A percentile compares a stretch with the other conserved stretches of the same genome.
These are phyloP conservation scores for Ilyonectria robusta DNA, from an alignment of 2,329 filamentous ascomycete genomes.

Conservation along the genomic window DNA sequence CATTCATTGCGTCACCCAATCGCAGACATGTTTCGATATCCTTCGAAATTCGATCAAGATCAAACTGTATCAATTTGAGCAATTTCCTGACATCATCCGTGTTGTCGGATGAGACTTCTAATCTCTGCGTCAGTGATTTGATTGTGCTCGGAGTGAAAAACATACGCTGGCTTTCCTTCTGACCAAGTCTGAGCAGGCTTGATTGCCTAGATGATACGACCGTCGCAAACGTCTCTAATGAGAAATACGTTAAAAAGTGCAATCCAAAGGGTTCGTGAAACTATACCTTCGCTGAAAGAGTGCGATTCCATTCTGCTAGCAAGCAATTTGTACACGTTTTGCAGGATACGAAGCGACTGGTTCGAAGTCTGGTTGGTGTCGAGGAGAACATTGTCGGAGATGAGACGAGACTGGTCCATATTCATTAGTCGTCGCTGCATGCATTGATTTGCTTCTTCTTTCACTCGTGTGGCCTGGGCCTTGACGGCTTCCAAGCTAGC, in stretches of 20 bases:
- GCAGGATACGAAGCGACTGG: not conserved
- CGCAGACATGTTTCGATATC: not conserved
- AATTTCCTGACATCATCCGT: not conserved
- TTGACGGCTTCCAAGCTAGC: not conserved
- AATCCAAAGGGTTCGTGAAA: not conserved
- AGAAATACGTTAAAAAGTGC: not conserved
- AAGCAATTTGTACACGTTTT: not conserved
- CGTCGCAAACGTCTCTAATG: not conserved
- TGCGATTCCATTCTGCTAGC: not conserved
- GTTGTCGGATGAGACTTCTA: not conserved
- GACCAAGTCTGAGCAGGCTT: not conserved
- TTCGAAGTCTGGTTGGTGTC: not conserved
- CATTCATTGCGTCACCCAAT: not conserved
- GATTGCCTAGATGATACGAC: not conserved
- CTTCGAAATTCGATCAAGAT: not conserved
- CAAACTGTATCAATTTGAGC: not conserved
- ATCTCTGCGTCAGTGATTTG: not conserved
- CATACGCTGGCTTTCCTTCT: not conserved
- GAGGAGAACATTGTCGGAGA: not conserved
- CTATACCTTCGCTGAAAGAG: not conserved
- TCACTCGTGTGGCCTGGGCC: not conserved
- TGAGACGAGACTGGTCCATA: not conserved
- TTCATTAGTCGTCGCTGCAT: conserved; percentile 1
- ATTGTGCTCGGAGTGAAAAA: not conserved
- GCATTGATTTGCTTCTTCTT: conserved; percentile 4